Evolutionary conservation across 176 grass and related monocot genomes (phyloP).

Genomic region (Stipa capillata): DNA sequence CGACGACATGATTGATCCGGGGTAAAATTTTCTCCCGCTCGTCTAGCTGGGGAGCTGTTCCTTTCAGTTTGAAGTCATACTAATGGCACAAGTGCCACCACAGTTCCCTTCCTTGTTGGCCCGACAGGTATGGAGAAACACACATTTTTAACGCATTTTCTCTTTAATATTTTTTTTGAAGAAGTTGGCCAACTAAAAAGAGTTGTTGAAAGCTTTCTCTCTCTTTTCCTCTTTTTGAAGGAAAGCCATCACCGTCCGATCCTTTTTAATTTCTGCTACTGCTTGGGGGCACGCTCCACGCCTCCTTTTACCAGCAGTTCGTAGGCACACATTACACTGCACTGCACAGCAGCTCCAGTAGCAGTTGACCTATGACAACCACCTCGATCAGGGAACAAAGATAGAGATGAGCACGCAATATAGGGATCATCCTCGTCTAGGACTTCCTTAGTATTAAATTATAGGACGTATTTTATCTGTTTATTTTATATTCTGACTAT

Average conservation of each 20-base stretch:
- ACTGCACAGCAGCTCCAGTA: background rate
- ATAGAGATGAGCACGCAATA: background rate
- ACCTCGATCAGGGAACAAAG: background rate
- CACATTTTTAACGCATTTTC: background rate
- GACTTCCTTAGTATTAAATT: no score
- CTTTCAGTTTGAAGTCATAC: constrained; percentile 7
- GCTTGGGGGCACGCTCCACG: background rate
- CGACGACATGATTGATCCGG: constrained; percentile 24
- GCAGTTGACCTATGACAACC: constrained; percentile 9
- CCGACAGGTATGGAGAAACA: background rate
- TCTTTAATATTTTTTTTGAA: no score
- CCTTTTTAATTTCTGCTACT: background rate
- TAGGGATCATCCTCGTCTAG: background rate
- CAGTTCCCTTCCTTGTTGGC: background rate
- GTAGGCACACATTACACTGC: background rate
- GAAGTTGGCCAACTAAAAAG: no score
- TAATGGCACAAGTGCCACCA: background rate
- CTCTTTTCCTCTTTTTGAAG: background rate
- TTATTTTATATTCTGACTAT: no score
- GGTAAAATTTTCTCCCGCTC: background rate
- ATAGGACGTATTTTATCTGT: no score
- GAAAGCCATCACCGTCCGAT: background rate
- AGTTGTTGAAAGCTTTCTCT: background rate
- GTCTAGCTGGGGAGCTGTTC: background rate
- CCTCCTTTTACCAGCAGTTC: background rate